Percentiles rank a stretch among this genome's conserved stretches.
These are phyloP conservation scores for Paramecium bursaria DNA, from an alignment of 73 alveolate species.

Conservation along the genomic window DNA sequence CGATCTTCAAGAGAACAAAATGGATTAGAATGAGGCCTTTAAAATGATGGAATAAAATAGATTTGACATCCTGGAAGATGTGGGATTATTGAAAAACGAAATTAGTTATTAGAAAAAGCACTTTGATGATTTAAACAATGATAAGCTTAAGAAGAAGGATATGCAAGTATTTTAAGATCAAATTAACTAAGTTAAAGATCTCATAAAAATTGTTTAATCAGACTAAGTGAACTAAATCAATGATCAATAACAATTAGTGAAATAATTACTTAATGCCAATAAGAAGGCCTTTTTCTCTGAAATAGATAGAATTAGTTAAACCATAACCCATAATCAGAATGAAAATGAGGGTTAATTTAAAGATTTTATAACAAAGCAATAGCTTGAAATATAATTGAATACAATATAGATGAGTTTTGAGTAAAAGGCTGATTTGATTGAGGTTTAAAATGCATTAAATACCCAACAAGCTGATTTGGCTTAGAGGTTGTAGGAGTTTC, in stretches of 20 bases:
- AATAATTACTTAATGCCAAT: constrained; percentile 54
- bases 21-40: constrained; percentile 48
- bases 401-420: constrained; percentile 53
- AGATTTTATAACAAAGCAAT: constrained; percentile 41
- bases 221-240: constrained; percentile 20
- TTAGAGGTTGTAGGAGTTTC: constrained; percentile 69
- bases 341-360: constrained; percentile 15
- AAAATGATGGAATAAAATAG: constrained; percentile 60
- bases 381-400: constrained; percentile 48
- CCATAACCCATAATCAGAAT: neutral
- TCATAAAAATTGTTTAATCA: neutral
- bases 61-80: constrained; percentile 33
- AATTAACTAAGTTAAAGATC: constrained; percentile 42
- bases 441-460: constrained; percentile 75
- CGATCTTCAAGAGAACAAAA: neutral
- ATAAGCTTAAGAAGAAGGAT: constrained; percentile 30
- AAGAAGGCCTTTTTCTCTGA: constrained; percentile 50
- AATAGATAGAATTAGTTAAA: constrained; percentile 53
- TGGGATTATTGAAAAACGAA: constrained; percentile 61
- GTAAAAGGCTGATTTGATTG: constrained; percentile 74
- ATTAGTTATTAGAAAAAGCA: constrained; percentile 46
- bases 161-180: neutral
- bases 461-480: constrained; percentile 73
- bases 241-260: constrained; percentile 38
- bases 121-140: constrained; percentile 52